These are phyloP conservation scores for Laetiporus sulphureus DNA, from an alignment of 1,284 basidiomycete genomes.

Conservation along the genomic window DNA sequence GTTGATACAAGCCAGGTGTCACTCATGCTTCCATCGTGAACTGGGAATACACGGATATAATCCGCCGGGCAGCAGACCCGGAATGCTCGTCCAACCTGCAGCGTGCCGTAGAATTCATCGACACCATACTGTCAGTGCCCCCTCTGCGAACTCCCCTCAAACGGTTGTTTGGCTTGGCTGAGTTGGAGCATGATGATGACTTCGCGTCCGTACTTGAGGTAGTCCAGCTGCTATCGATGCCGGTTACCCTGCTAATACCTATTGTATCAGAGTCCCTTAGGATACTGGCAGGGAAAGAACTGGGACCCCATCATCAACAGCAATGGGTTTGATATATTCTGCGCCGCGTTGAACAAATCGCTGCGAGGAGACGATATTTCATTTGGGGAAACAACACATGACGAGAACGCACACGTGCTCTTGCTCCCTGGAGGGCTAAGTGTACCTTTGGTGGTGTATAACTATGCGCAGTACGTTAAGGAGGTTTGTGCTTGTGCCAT, in stretches of 20 bases:
- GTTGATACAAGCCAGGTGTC: constrained; percentile 39
- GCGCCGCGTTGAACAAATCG: constrained; percentile 49
- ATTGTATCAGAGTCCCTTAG: constrained; percentile 34
- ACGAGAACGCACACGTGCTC: constrained; percentile 25
- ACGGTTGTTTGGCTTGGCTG: constrained; percentile 65
- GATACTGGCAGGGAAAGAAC: constrained; percentile 55
- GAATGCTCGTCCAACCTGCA: constrained; percentile 69
- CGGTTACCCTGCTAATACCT: background rate
- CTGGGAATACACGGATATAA: constrained; percentile 87
- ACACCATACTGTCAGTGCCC: constrained; percentile 46
- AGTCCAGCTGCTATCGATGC: constrained; percentile 12
- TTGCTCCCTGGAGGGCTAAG: constrained; percentile 35
- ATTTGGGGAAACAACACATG: constrained; percentile 10
- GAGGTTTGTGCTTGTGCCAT: constrained; percentile 48
- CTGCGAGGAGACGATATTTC: constrained; percentile 23
- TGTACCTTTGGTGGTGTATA: constrained; percentile 55
- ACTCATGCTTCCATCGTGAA: constrained; percentile 69
- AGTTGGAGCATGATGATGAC: constrained; percentile 68
- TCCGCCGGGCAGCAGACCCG: constrained; percentile 68
- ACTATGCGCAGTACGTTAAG: constrained; percentile 75
- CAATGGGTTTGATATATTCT: constrained; percentile 67
- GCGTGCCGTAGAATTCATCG: constrained; percentile 56
- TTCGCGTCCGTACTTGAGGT: constrained; percentile 69
- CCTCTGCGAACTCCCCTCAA: constrained; percentile 49
- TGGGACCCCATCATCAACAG: constrained; percentile 75